Evolutionary conservation across 2,329 filamentous ascomycete genomes (phyloP).

Genomic region (Knufia fluminis): DNA sequence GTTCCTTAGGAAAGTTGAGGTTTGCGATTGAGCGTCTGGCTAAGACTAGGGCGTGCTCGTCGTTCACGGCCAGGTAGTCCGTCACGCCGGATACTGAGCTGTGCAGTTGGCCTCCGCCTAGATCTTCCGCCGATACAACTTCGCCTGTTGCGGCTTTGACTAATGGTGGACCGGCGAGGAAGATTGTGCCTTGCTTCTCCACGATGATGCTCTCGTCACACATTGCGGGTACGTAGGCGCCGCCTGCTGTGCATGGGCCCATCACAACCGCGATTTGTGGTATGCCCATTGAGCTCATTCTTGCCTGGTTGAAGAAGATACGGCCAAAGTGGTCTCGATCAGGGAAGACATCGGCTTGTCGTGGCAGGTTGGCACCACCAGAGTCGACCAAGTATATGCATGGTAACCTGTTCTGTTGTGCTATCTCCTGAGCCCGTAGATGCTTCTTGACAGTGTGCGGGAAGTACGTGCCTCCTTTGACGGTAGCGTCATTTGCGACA

Average conservation of each 20-base stretch:
- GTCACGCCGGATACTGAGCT: constrained; percentile 86
- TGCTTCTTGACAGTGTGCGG: constrained; percentile 98
- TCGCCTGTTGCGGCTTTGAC: constrained; percentile 96
- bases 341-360: constrained; percentile 92
- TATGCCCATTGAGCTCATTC: constrained; percentile 81
- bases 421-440: constrained; percentile 80
- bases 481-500: constrained; percentile 90
- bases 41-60: constrained; percentile 81
- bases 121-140: constrained; percentile 77
- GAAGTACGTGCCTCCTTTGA: constrained; percentile 95
- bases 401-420: constrained; percentile 69
- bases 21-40: constrained; percentile 77
- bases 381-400: constrained; percentile 97
- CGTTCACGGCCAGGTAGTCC: constrained; percentile 89
- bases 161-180: constrained; percentile 84
- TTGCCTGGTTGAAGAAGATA: constrained; percentile 96
- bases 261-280: constrained; percentile 93
- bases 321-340: constrained; percentile 91
- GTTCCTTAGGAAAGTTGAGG: constrained; percentile 68
- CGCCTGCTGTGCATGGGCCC: constrained; percentile 92
- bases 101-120: constrained; percentile 84
- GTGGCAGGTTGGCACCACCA: constrained; percentile 86
- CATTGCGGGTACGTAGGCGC: constrained; percentile 95
- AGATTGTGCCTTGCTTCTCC: constrained; percentile 91
- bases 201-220: constrained; percentile 97